Evolutionary conservation across 257 asterid species (phyloP).

Genomic region (Prunella vulgaris): DNA sequence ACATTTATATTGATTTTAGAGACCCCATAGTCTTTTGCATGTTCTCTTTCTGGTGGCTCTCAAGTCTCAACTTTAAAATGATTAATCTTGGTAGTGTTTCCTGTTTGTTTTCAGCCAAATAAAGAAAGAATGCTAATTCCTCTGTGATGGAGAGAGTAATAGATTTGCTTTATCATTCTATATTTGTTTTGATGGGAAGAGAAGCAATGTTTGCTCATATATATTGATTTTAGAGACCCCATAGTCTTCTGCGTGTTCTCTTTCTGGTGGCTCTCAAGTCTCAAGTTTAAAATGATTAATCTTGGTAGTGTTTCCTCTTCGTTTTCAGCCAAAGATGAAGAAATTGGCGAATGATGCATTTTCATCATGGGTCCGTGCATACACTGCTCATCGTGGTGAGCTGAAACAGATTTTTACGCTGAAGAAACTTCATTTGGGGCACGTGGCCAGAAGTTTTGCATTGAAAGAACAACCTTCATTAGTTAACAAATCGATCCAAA

Average conservation of each 20-base stretch:
- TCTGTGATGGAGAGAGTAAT: too few relatives aligned
- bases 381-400: slow-evolving; percentile 94
- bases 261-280: neutral
- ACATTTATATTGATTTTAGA: too few relatives aligned
- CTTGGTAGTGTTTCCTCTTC: slow-evolving; percentile 12
- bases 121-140: too few relatives aligned
- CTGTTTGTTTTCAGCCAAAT: slow-evolving; percentile 46
- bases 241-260: neutral
- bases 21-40: neutral
- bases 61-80: neutral
- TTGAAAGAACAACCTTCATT: slow-evolving; percentile 84
- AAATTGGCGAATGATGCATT: slow-evolving; percentile 72
- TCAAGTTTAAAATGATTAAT: slow-evolving; percentile 5
- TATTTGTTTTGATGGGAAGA: neutral
- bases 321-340: slow-evolving; percentile 48
- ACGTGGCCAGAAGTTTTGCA: slow-evolving; percentile 83
- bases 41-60: neutral
- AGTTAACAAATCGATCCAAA: slow-evolving; percentile 70
- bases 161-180: neutral
- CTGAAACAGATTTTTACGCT: slow-evolving; percentile 75
- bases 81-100: slow-evolving; percentile 12
- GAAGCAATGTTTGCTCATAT: neutral
- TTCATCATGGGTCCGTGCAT: slow-evolving; percentile 87
- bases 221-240: too few relatives aligned
- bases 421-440: slow-evolving; percentile 92